Evolutionary conservation across 228 moss, liverwort and hornwort species (phyloP).

Genomic region (Sphagnum fallax): DNA sequence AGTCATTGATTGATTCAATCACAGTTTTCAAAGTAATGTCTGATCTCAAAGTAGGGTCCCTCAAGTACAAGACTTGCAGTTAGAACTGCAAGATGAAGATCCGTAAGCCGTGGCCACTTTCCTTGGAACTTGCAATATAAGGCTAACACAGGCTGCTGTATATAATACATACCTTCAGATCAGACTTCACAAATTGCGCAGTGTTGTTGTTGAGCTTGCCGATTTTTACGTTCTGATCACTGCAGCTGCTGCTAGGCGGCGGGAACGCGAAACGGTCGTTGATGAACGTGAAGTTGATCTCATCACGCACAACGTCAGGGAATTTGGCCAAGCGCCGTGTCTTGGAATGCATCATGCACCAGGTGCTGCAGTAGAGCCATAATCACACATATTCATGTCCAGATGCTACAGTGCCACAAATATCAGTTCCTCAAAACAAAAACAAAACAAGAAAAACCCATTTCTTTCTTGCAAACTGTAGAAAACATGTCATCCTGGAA

Average conservation of each 20-base stretch:
- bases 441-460: neutral
- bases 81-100: neutral
- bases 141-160: neutral
- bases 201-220: slow-evolving; percentile 41
- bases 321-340: slow-evolving; percentile 58
- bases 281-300: slow-evolving; percentile 49
- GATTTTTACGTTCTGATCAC: slow-evolving; percentile 14
- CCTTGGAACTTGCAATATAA: neutral
- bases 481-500: neutral
- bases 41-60: too few species aligned
- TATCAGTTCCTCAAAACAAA: neutral
- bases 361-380: slow-evolving; percentile 31
- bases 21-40: too few species aligned
- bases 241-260: slow-evolving; percentile 1
- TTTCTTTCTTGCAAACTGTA: neutral
- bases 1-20: neutral
- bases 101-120: neutral
- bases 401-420: neutral
- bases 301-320: slow-evolving; percentile 48
- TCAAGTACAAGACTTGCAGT: slow-evolving; percentile 6
- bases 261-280: slow-evolving; percentile 17
- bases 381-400: neutral
- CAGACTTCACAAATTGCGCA: slow-evolving; percentile 16
- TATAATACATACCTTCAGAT: slow-evolving; percentile 21
- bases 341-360: slow-evolving; percentile 71